phyloP scores from a whole-genome alignment of 352 stramenopile genomes.

The Peronospora belbahrii region DNA sequence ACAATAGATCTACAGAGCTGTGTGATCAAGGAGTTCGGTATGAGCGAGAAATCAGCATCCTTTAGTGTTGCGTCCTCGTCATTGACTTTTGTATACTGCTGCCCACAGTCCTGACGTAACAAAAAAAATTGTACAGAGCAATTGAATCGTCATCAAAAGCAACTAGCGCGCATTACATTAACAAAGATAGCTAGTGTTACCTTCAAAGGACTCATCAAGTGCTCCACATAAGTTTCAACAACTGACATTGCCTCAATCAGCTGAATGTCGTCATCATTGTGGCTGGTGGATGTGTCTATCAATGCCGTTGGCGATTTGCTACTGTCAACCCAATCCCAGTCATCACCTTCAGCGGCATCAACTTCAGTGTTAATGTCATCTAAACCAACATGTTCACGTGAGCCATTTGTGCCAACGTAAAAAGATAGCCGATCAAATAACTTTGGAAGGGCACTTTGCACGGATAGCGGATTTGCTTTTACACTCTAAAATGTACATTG shows the following conservation, averaged over 20 bases:
- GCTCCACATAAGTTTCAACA: constrained; percentile 38
- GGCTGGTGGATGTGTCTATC: not conserved
- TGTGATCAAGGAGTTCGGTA: constrained; percentile 31
- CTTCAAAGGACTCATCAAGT: constrained; percentile 38
- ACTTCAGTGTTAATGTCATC: too few species aligned
- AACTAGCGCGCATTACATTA: not conserved
- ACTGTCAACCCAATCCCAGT: constrained; percentile 63
- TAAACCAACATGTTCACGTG: not conserved
- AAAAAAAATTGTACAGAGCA: not conserved
- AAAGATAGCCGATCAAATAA: constrained; percentile 25
- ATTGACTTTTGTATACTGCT: constrained; percentile 40
- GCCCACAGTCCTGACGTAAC: constrained; percentile 44
- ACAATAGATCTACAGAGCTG: constrained; percentile 42
- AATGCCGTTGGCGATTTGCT: constrained; percentile 10
- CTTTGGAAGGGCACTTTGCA: constrained; percentile 27
- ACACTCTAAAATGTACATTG: constrained; percentile 14
- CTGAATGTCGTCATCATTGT: constrained; percentile 20
- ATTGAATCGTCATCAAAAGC: constrained; percentile 2
- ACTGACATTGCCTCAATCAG: constrained; percentile 23
- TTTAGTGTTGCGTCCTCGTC: constrained; percentile 15
- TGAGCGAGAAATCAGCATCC: constrained; percentile 6
- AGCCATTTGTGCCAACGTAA: constrained; percentile 13
- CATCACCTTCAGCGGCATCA: constrained; percentile 41
- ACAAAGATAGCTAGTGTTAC: constrained; percentile 20
- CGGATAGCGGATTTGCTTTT: constrained; percentile 13